Base-by-base conservation (phyloP, 2,329 filamentous ascomycete species). In the Colletotrichum ledebouriae region DNA sequence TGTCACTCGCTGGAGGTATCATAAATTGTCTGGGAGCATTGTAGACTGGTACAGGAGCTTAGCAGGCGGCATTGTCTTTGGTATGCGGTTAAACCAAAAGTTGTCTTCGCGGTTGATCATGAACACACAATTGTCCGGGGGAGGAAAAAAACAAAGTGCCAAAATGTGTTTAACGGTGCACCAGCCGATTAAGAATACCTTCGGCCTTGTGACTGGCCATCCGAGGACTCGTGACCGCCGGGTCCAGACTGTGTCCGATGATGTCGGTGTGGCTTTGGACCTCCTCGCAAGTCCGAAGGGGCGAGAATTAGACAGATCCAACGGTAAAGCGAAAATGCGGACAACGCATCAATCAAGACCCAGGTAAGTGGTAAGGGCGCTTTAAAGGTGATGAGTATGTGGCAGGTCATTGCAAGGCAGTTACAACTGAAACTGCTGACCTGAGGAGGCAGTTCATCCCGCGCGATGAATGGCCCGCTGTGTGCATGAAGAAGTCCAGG, bases 21-120 rank as follows among this genome's bases (percentile, higher is more conserved):
- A 55, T 55, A 61, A 59, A 60, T 69, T 66, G 66, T 69, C 62
- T 65, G 41, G 56, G 61, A 66, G 66, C 66, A 69, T 69, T 34
- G 42, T 62, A 55, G 42, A 65, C 42, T 60, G 62, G 66, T 59
- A 60, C 56, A 42, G 61, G 66, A 60, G 66, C 66, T 69, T 60
- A 69, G 66, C 55, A 66, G 62, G 66, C 66, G 66, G 61, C 62
- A 66, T 66, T 69, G 49, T 69, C 66, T 57, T 64, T 42, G 55
- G 50, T 29, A 25, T 37, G 66, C 42, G 61, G 56, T 66, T 56
- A 49, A 56, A 49, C 17, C 22, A 44, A 66, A 69, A 69, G 58
- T 58, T 66, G 22, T 60, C 57, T 63, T 46, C 29, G n/a, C 52
- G 46, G 53, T 59, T 58, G 39, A 59, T 39, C 44, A 41, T 49